Percentiles rank a stretch among this genome's conserved stretches.
Conservation (phyloP, 805 yeast genomes). For the Scheffersomyces stipitis region DNA sequence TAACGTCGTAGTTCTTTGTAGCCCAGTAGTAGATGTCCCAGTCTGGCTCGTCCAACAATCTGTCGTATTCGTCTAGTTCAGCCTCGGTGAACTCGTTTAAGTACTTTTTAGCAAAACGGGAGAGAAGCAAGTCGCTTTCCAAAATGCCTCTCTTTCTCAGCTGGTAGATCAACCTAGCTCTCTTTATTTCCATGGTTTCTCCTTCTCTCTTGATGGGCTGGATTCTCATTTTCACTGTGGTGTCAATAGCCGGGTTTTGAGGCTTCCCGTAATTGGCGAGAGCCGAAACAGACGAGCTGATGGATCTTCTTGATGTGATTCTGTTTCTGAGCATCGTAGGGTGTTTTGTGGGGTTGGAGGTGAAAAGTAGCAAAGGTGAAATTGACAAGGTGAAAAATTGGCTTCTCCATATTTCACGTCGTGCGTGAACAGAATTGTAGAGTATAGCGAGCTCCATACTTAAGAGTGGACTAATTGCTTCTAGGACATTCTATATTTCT, state of each 20-base stretch:
- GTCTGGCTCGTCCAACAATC: conserved; percentile 87
- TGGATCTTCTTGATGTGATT: conserved; percentile 4
- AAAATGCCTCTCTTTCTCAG: conserved; percentile 92
- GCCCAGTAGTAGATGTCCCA: conserved; percentile 99
- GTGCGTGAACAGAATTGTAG: no score
- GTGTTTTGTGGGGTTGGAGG: no score
- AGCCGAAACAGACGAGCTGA: conserved; percentile 7
- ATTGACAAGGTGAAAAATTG: no score
- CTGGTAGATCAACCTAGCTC: conserved; percentile 89
- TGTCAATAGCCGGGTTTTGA: conserved; percentile 38
- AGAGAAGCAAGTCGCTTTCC: conserved; percentile 84
- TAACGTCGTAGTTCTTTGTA: conserved; percentile 73
- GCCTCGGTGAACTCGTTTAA: conserved; percentile 56
- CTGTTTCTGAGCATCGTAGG: background rate
- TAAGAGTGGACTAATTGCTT: no score
- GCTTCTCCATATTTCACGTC: no score
- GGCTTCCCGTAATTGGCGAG: conserved; percentile 43
- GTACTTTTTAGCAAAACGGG: conserved; percentile 80
- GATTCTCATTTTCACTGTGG: conserved; percentile 60
- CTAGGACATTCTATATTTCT: no score
- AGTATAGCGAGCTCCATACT: no score
- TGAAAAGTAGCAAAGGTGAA: no score
- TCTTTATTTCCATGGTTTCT: conserved; percentile 70
- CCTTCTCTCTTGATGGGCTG: conserved; percentile 76
- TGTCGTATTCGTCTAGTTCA: conserved; percentile 83